Conservation (phyloP, 2,329 filamentous ascomycete genomes). For the Diplocarpon mali region DNA sequence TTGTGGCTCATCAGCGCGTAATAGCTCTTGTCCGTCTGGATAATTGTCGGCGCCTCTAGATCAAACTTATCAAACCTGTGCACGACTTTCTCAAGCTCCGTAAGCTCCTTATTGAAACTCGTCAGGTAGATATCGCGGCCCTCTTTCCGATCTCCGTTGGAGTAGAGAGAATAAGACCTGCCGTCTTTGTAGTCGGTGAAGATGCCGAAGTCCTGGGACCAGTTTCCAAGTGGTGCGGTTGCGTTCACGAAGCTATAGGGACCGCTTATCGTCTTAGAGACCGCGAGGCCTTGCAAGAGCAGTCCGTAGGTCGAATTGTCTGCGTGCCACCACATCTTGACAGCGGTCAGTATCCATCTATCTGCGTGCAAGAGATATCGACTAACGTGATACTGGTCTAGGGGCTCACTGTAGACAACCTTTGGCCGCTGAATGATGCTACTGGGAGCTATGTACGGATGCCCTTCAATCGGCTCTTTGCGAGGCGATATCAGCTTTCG, state of each 20-base stretch:
- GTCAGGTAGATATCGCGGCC: constrained; percentile 47
- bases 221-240: constrained; percentile 45
- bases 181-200: constrained; percentile 50
- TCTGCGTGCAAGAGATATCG: not conserved
- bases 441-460: constrained; percentile 42
- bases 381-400: constrained; percentile 44
- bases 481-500: not conserved
- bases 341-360: not conserved
- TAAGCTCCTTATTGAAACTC: constrained; percentile 40
- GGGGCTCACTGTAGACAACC: constrained; percentile 44
- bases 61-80: constrained; percentile 49
- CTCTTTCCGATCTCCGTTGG: constrained; percentile 43
- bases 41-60: constrained; percentile 47
- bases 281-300: constrained; percentile 5
- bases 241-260: constrained; percentile 31
- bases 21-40: constrained; percentile 49
- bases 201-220: constrained; percentile 51
- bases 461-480: constrained; percentile 39
- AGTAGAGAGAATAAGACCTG: constrained; percentile 45
- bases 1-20: constrained; percentile 52
- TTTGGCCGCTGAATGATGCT: constrained; percentile 53
- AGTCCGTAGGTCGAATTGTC: constrained; percentile 9
- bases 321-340: constrained; percentile 9
- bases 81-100: constrained; percentile 39
- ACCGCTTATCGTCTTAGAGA: constrained; percentile 2